Conservation (phyloP, 176 grass and related monocot species). For the Aegilops sharonensis region DNA sequence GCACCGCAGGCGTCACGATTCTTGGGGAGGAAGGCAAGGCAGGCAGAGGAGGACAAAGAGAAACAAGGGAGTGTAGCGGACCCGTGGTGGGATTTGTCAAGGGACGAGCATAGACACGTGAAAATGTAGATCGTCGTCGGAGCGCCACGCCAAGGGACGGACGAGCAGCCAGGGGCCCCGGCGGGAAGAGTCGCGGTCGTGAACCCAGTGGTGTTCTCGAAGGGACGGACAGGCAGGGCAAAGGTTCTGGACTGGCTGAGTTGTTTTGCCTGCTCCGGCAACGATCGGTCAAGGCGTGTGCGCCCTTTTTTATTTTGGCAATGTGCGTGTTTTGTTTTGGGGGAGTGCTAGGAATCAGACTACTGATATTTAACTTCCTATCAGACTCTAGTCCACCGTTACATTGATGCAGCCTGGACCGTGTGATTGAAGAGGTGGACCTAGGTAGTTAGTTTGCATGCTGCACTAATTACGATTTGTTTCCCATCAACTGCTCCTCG, state of each 20-base stretch:
- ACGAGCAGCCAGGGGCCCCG: background rate
- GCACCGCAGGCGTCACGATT: background rate
- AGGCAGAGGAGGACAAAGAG: background rate
- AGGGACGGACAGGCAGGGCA: background rate
- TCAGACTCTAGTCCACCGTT: too few species aligned
- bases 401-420: too few species aligned
- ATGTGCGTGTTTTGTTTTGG: too few species aligned
- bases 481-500: too few species aligned
- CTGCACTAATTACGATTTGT: too few species aligned
- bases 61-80: background rate
- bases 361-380: too few species aligned
- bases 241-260: background rate
- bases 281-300: background rate
- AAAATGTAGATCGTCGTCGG: too few species aligned
- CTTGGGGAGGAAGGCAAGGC: conserved; percentile 18
- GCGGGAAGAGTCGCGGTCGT: background rate
- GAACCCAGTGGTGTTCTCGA: background rate
- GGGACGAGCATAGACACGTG: background rate
- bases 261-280: background rate
- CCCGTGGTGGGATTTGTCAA: conserved; percentile 4
- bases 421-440: too few species aligned
- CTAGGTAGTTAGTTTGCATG: too few species aligned
- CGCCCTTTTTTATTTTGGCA: too few species aligned
- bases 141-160: too few species aligned
- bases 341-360: too few species aligned